Conservation (phyloP, 495 filamentous ascomycete genomes). For the Melanomma pulvis-pyrius region DNA sequence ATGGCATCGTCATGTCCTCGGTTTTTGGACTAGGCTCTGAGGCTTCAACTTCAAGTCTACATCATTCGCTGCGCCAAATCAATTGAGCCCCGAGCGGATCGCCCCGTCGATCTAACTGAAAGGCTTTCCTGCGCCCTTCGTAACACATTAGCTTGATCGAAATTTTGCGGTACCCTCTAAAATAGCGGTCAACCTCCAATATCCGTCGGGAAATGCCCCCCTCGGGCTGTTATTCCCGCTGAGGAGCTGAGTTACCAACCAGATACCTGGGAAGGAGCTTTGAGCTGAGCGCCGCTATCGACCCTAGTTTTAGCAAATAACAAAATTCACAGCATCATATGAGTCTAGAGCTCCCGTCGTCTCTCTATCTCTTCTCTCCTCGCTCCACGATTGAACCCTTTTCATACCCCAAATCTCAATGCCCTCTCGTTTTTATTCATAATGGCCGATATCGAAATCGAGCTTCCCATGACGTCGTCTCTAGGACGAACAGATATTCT, state of each 20-base stretch:
- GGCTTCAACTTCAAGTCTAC: not conserved
- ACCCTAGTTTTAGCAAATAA: conserved; percentile 10
- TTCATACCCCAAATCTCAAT: not conserved
- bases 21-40: not conserved
- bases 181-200: conserved; percentile 2
- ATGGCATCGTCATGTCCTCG: too few species aligned
- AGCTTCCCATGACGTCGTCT: conserved; percentile 32
- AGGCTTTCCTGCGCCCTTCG: not conserved
- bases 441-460: conserved; percentile 40
- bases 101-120: not conserved
- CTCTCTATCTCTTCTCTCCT: not conserved
- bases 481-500: conserved; percentile 6
- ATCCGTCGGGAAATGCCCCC: not conserved
- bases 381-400: not conserved
- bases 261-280: not conserved
- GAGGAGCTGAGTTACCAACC: not conserved
- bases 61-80: not conserved
- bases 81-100: not conserved
- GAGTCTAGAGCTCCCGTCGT: not conserved
- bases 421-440: conserved; percentile 2
- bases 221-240: not conserved
- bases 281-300: not conserved
- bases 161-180: too few species aligned
- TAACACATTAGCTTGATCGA: too few species aligned
- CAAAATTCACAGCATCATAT: not conserved